Base-by-base conservation (phyloP, 1,139 yeast species). In the Nakaseomyces uthaithaninus region DNA sequence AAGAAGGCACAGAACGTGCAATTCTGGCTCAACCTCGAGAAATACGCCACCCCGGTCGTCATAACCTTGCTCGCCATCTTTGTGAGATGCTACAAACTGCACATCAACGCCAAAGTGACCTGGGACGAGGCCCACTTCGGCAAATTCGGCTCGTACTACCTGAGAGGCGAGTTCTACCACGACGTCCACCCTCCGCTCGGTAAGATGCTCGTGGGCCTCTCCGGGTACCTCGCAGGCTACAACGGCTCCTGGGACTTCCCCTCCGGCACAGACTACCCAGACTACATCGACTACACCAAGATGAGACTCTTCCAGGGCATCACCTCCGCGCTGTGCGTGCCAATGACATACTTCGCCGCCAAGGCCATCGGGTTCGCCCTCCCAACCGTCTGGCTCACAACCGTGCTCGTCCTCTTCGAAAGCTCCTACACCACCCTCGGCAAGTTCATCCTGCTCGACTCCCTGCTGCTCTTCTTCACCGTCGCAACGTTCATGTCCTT, bases 91-190 rank as follows among this genome's bases (percentile, higher is more conserved):
- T 84, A 83, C 63, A 72, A 73, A 43, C 83, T 91, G 44, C 85
- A 84, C 45, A 69, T 69, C 19, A 73, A 84, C 42, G 66, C 75
- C 43, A 68, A 71, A 42, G 96, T 93, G 23, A 80, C 87, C 17
- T 91, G 99, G 99, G 98, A 89, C 64, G 95, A 86, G 60, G 95
- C 95, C 9, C 95, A 86, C 68, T 89, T 89, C 61, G 97, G 96
- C 46, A 87, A 86, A 62, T 89, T 89, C 60, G 96, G 96, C 41
- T 84, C 95, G 11, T 84, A 85, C 63, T 89, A 89, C 66, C 69
- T 89, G 51, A 80, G 89, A 68, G 94, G 85, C 59, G 94, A 87
- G 55, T 89, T 87, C 62, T 89, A 89, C 64, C 95, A 87, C 60
- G 99, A 91, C 66, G 98, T 91, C 44, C 99, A 91, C 63, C 99